Evolutionary conservation across 78 protist species (phyloP), one percentile per base, ranked within the genome.

Genomic region (Dictyostelium brefeldianum): DNA sequence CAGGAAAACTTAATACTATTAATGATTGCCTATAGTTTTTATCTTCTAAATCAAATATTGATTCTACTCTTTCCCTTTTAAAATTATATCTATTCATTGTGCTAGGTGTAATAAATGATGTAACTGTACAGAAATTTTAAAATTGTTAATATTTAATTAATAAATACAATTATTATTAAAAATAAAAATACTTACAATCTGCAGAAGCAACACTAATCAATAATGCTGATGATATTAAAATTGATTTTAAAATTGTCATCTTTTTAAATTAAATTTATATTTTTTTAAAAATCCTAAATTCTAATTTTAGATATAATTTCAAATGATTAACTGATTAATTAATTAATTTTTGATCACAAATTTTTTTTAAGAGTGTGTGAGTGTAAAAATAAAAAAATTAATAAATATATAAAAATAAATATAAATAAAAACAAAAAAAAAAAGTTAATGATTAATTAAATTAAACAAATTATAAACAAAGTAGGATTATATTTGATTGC

Each of bases 1-100:
- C 91, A 15, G 91, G 91, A 46, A 83, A 83, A 46, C 82, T 27
- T 46, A 83, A 83, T 18, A 83, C 81, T 22, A 83, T 57, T 15
- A 83, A 73, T 14, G 91, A 83, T 54, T 83, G 74, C 25, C 27
- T 54, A 83, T 83, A 83, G 46, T 83, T 48, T 14, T 22, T 56
- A 83, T 67, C 48, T 17, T 83, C 74, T 22, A 83, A 70, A 73
- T 83, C 62, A 56, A 83, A 83, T 43, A 43, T 31, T 53, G 53
- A 4, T 4, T 62, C 48, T 12, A 83, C 91, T 48, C 46, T 73
- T n/a, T 53, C 62, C 9, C 81, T 56, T 22, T 69, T 46, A 14
- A 83, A 83, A 73, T 83, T 73, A 83, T 83, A 73, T 73, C 91
- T 83, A 43, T 71, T 43, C 36, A 83, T 46, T 51, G 47, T 46